Percentiles rank a stretch among this genome's conserved stretches.
Conservation (phyloP, 108 stramenopile genomes). For the Skeletonema menzelii region DNA sequence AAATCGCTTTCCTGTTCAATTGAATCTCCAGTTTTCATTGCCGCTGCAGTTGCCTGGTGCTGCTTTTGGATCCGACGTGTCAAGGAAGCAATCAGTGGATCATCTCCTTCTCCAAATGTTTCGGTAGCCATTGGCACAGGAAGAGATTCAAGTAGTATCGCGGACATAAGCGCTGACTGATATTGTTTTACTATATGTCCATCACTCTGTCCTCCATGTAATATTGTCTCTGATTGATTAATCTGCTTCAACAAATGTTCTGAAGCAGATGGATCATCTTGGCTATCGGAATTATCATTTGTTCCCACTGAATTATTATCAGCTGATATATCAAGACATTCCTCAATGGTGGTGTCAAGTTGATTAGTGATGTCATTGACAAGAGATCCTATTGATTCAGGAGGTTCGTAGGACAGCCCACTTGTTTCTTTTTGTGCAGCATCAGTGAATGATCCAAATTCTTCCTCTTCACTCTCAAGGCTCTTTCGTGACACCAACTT, state of each 20-base stretch:
- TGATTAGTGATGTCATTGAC: constrained; percentile 23
- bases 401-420: constrained; percentile 18
- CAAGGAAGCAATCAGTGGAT: constrained; percentile 26
- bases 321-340: constrained; percentile 15
- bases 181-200: not conserved
- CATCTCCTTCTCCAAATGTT: not conserved
- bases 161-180: constrained; percentile 41
- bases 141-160: constrained; percentile 21
- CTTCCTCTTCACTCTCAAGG: not conserved
- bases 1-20: not conserved
- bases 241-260: not conserved
- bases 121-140: constrained; percentile 32
- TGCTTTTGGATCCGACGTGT: constrained; percentile 34
- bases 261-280: not conserved
- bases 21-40: not conserved
- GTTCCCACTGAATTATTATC: constrained; percentile 1
- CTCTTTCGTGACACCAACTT: constrained; percentile 1
- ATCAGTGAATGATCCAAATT: not conserved
- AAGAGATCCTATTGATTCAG: constrained; percentile 21
- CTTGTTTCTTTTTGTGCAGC: not conserved
- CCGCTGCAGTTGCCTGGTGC: not conserved
- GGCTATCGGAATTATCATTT: not conserved
- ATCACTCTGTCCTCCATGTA: not conserved
- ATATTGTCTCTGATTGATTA: not conserved
- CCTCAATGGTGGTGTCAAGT: constrained; percentile 15